Base-by-base conservation (phyloP, 2,329 filamentous ascomycete genomes). In the Stemphylium beticola region DNA sequence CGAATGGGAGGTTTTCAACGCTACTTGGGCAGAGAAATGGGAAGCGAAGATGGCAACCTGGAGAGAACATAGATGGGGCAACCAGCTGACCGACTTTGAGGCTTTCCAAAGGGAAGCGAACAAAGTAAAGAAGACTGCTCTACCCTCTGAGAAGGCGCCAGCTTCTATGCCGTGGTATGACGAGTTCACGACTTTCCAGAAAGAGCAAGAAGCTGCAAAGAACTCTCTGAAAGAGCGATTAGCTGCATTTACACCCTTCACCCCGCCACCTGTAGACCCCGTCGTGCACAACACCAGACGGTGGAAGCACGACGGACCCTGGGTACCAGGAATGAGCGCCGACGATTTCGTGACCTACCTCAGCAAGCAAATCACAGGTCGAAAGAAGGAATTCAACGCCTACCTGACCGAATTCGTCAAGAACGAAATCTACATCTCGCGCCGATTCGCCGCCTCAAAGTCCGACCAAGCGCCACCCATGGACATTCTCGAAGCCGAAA, bases 271-370 rank as follows among this genome's bases (percentile, higher is more conserved):
- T 17, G 54, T 66, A 49, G 57, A 71, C 50, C 49, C 56, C 20
- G 52, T 45, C 3, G 64, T 64, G 14, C 69, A 68, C 52, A 66
- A 68, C 50, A 63, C 57, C 33, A 65, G 55, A 36, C 77, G 83
- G 67, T 87, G 83, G 79, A 83, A 84, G 67, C 83, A 82, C 62
- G 76, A 79, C 29, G 84, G 85, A 0, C 85, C 85, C n/a, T 86
- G 81, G 79, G 71, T 87, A 26, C 79, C 81, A 12, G 81, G 81
- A 12, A 81, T 85, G 76, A 79, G 79, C 29, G 78, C 83, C 52
- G 76, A 79, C 18, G 81, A 86, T 57, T 87, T 87, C 65, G 70
- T 79, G 40, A 63, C 67, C 1, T 87, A 82, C 58, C 53, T 87
- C 22, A 47, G 37, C 53, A 75, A 79, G 32, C 67, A 79, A 55